Evolutionary conservation across 108 stramenopile genomes (phyloP).

Genomic region (Stephanodiscus minutulus): DNA sequence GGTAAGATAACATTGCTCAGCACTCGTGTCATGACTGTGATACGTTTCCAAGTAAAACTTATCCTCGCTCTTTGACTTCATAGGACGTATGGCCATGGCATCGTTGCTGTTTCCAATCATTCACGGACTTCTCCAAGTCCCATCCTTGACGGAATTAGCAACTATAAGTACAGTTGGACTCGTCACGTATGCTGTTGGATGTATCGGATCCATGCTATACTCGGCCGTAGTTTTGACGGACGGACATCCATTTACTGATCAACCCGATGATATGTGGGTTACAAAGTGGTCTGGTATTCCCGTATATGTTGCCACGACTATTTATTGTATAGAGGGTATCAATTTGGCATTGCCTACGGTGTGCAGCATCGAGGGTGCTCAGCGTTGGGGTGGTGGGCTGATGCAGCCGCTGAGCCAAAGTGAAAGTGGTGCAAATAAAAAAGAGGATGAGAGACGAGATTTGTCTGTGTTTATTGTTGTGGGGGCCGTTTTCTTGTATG

Average conservation of each 20-base stretch:
- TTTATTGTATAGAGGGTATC: slow-evolving; percentile 55
- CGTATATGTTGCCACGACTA: slow-evolving; percentile 47
- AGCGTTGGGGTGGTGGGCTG: slow-evolving; percentile 16
- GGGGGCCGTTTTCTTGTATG: slow-evolving; percentile 46
- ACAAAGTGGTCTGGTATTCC: slow-evolving; percentile 50
- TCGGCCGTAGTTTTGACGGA: slow-evolving; percentile 37
- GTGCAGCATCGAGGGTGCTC: slow-evolving; percentile 37
- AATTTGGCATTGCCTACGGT: slow-evolving; percentile 53
- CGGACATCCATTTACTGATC: slow-evolving; percentile 36
- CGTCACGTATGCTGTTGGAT: slow-evolving; percentile 41
- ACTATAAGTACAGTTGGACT: slow-evolving; percentile 41
- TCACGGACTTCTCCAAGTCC: slow-evolving; percentile 44
- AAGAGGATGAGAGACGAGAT: slow-evolving; percentile 5
- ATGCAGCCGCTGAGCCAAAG: neutral
- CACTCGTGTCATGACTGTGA: neutral
- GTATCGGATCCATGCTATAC: slow-evolving; percentile 47
- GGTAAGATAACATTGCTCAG: neutral
- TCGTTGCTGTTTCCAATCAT: slow-evolving; percentile 45
- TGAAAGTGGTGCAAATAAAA: slow-evolving; percentile 9
- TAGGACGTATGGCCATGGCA: slow-evolving; percentile 39
- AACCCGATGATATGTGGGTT: slow-evolving; percentile 42
- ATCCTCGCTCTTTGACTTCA: neutral
- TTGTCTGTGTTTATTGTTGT: slow-evolving; percentile 42
- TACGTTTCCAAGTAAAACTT: neutral
- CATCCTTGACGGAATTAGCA: slow-evolving; percentile 34